phyloP scores from a whole-genome alignment of 768 basidiomycete genomes.

The Amylocystis lapponica region DNA sequence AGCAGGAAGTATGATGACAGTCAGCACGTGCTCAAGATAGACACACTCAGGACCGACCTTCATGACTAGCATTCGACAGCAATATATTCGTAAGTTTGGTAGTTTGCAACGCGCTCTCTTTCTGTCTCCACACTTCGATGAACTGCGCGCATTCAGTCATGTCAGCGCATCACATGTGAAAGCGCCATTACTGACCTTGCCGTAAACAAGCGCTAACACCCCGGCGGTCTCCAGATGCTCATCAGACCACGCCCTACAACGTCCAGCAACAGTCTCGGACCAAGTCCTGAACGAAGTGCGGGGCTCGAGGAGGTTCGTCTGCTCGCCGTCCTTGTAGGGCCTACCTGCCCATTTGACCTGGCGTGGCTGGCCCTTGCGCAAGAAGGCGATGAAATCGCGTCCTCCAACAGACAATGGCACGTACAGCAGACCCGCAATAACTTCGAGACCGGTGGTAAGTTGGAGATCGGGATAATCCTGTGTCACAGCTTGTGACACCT shows the following conservation, averaged over 20 bases:
- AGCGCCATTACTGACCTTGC: slow-evolving; percentile 42
- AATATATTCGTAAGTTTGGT: slow-evolving; percentile 71
- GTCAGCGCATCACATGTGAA: background rate
- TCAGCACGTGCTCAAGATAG: too few relatives aligned
- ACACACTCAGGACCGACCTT: slow-evolving; percentile 54
- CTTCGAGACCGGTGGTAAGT: slow-evolving; percentile 50
- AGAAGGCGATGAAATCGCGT: slow-evolving; percentile 75
- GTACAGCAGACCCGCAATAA: slow-evolving; percentile 69
- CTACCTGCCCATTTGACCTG: slow-evolving; percentile 77
- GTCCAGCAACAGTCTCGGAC: slow-evolving; percentile 67
- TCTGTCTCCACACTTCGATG: slow-evolving; percentile 83
- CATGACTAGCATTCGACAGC: slow-evolving; percentile 78
- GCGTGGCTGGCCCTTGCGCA: slow-evolving; percentile 69
- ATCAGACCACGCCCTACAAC: slow-evolving; percentile 70
- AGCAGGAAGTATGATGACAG: slow-evolving; percentile 1
- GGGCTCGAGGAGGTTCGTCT: slow-evolving; percentile 50
- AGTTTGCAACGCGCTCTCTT: slow-evolving; percentile 64
- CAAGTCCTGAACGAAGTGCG: slow-evolving; percentile 77
- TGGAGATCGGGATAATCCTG: slow-evolving; percentile 69
- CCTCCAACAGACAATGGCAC: slow-evolving; percentile 71
- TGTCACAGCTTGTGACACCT: slow-evolving; percentile 63
- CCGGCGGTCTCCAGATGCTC: slow-evolving; percentile 81
- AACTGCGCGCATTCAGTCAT: too few relatives aligned
- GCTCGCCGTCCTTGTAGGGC: slow-evolving; percentile 43
- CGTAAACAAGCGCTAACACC: slow-evolving; percentile 73